Evolutionary conservation across 1,284 basidiomycete species (phyloP).

Genomic region (Puccinia brachypodii): DNA sequence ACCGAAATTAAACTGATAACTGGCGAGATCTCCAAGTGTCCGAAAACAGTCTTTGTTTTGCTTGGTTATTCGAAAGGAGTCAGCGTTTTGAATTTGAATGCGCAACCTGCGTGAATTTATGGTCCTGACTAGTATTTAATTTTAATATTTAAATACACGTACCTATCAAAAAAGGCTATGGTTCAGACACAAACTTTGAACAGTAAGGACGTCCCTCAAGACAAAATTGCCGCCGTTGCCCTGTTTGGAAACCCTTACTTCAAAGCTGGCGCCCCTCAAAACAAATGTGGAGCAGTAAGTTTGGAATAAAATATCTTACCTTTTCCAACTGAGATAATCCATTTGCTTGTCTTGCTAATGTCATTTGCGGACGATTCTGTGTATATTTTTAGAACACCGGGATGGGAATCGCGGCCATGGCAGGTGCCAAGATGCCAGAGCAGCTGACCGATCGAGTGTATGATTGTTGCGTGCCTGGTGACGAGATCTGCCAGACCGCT

Average conservation of each 20-base stretch:
- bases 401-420: background rate
- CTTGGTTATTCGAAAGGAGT: conserved; percentile 45
- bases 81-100: background rate
- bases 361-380: too few relatives aligned
- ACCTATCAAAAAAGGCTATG: conserved; percentile 31
- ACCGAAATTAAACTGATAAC: background rate
- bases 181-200: conserved; percentile 17
- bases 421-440: background rate
- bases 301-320: background rate
- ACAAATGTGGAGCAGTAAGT: conserved; percentile 29
- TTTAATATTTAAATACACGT: background rate
- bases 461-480: conserved; percentile 29
- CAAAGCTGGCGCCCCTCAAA: background rate
- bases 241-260: conserved; percentile 41
- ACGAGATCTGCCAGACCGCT: conserved; percentile 15
- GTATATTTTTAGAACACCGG: conserved; percentile 7
- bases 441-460: background rate
- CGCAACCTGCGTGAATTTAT: background rate
- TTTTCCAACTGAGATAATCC: too few relatives aligned
- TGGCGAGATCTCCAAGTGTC: background rate
- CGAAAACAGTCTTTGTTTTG: conserved; percentile 30
- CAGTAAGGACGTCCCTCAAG: background rate
- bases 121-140: background rate
- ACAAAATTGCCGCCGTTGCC: conserved; percentile 5
- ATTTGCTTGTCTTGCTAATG: too few relatives aligned